Evolutionary conservation across 2,329 filamentous ascomycete genomes (phyloP).

Genomic region (Hypoxylon sp.): DNA sequence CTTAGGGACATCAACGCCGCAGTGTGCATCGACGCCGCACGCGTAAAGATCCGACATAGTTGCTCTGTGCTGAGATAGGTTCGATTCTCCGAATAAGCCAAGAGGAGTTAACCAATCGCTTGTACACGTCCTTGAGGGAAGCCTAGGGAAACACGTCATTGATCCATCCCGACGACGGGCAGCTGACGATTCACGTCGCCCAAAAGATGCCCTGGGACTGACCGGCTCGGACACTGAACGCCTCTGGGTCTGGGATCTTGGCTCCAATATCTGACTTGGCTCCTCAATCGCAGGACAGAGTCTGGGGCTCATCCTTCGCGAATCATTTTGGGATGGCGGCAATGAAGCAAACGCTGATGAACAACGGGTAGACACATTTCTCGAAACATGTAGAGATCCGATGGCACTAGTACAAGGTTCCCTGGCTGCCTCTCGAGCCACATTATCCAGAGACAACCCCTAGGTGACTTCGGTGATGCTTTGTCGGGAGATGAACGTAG

Average conservation of each 20-base stretch:
- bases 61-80: slow-evolving; percentile 18
- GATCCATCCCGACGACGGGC: slow-evolving; percentile 30
- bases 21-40: slow-evolving; percentile 49
- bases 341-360: slow-evolving; percentile 32
- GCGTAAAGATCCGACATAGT: slow-evolving; percentile 42
- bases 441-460: slow-evolving; percentile 41
- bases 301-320: slow-evolving; percentile 27
- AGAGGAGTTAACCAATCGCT: slow-evolving; percentile 50
- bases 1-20: slow-evolving; percentile 27
- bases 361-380: slow-evolving; percentile 18
- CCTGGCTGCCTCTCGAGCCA: slow-evolving; percentile 4
- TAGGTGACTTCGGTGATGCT: slow-evolving; percentile 53
- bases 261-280: neutral
- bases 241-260: slow-evolving; percentile 17
- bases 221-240: slow-evolving; percentile 45
- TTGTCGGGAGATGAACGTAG: slow-evolving; percentile 51
- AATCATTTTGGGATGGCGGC: slow-evolving; percentile 23
- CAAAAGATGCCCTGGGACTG: slow-evolving; percentile 19
- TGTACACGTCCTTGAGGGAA: slow-evolving; percentile 46
- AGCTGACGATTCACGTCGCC: slow-evolving; percentile 11
- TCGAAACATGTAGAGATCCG: slow-evolving; percentile 17
- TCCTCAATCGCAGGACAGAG: slow-evolving; percentile 26
- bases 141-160: slow-evolving; percentile 46
- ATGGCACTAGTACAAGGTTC: slow-evolving; percentile 6
- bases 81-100: slow-evolving; percentile 34